Evolutionary conservation across 2,329 filamentous ascomycete species (phyloP).

Genomic region (Penicillium digitatum): DNA sequence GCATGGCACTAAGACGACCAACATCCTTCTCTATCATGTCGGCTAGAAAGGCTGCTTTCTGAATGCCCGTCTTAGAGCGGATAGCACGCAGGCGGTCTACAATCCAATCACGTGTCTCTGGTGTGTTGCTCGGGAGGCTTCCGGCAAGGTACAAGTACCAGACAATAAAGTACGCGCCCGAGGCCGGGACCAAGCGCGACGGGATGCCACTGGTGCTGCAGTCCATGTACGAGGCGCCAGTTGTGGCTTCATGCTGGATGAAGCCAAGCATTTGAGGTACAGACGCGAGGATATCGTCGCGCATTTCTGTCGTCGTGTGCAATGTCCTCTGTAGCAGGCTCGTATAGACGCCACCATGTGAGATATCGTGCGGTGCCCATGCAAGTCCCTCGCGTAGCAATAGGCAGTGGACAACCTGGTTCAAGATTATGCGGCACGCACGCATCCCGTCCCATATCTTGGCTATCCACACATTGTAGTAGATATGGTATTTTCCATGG

Average conservation of each 20-base stretch:
- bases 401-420: not conserved
- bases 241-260: not conserved
- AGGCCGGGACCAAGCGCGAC: not conserved
- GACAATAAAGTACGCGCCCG: not conserved
- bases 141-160: not conserved
- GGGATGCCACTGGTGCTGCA: not conserved
- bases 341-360: not conserved
- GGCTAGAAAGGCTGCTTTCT: not conserved
- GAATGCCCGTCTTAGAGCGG: not conserved
- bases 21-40: not conserved
- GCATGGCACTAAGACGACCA: not conserved
- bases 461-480: not conserved
- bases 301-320: not conserved
- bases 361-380: not conserved
- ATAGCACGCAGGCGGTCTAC: not conserved
- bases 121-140: not conserved
- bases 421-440: not conserved
- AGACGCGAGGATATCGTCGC: not conserved
- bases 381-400: not conserved
- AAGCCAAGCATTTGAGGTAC: not conserved
- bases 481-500: not conserved
- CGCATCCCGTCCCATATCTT: not conserved
- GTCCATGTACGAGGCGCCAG: not conserved
- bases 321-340: not conserved
- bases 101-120: not conserved